These are phyloP conservation scores for Fagus sylvatica DNA, from an alignment of 306 rosid genomes.

Conservation along the genomic window DNA sequence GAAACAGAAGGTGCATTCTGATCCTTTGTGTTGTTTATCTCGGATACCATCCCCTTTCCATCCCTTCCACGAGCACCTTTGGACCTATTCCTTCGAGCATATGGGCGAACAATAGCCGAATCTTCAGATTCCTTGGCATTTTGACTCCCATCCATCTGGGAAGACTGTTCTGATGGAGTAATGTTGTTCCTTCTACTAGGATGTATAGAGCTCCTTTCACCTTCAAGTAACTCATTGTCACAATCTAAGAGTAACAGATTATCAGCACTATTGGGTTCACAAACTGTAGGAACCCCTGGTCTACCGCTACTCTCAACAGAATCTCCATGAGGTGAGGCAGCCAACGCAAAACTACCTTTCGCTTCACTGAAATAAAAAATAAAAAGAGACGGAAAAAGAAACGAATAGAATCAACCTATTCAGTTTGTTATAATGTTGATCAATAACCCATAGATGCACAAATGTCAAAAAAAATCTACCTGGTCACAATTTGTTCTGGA, in stretches of 20 bases:
- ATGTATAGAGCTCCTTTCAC: constrained; percentile 59
- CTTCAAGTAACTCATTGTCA: constrained; percentile 68
- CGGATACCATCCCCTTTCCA: constrained; percentile 52
- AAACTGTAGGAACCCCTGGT: constrained; percentile 72
- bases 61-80: constrained; percentile 75
- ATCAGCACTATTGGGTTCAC: constrained; percentile 97
- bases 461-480: constrained; percentile 43
- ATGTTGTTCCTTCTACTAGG: constrained; percentile 56
- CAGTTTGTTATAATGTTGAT: constrained; percentile 13
- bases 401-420: constrained; percentile 12
- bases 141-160: constrained; percentile 77
- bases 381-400: constrained; percentile 20
- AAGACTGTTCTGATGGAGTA: constrained; percentile 85
- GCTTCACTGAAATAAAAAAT: constrained; percentile 70
- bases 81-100: constrained; percentile 95
- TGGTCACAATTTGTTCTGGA: constrained; percentile 87
- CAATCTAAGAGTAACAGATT: constrained; percentile 86
- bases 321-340: constrained; percentile 98
- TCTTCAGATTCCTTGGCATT: constrained; percentile 92
- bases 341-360: constrained; percentile 93
- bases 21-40: constrained; percentile 58
- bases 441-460: constrained; percentile 21
- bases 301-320: constrained; percentile 98
- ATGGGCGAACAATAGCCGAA: constrained; percentile 88
- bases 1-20: constrained; percentile 52